Base-by-base conservation (phyloP, 331 rosid genomes). In the Pyracantha coccinea region DNA sequence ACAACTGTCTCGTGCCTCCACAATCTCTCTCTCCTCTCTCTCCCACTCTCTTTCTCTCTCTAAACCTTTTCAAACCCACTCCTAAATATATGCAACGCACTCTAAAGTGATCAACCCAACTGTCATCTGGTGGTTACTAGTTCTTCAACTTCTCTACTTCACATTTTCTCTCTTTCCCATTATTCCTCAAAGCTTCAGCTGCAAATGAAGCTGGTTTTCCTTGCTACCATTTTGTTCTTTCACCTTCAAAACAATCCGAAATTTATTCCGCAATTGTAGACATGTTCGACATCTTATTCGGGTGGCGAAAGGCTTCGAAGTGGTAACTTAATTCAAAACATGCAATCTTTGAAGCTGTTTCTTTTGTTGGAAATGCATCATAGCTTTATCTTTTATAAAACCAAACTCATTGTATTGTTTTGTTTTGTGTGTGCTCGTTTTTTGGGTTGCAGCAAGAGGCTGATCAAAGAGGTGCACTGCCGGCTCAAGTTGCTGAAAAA, bases 251-350 rank as follows among this genome's bases (percentile, higher is more conserved):
- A 64, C 78, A 33, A 53, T 32, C 50, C 85, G 58, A 74, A 68
- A 70, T 12, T 61, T 71, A 8, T 57, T 58, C 23, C 50, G 38
- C 12, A 41, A 19, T 35, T 76, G 4, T 63, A 78, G 82, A 77
- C 70, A 93, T 91, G 98, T 91, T 93, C 77, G 90, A 69, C 73
- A 28, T 83, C 79, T 75, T 91, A 41, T 89, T 91, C 64, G 97
- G 96, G 13, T 93, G 98, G 97, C 72, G 91, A 72, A 91, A 88
- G 68, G 98, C 96, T 79, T 88, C 96, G 0, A 91, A 86, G 83
- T 93, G 94, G 96, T 91, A 84, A 77, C 7, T 59, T 4, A 0
- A 25, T 59, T 11, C 32, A 38, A 31, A 7, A 4, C 3, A 61
- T 73, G 5, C 23, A n/a, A 27, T 2, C 21, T 33, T n/a, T 28